Conservation (phyloP, 2,329 filamentous ascomycete genomes). For the Monosporascus sp. region DNA sequence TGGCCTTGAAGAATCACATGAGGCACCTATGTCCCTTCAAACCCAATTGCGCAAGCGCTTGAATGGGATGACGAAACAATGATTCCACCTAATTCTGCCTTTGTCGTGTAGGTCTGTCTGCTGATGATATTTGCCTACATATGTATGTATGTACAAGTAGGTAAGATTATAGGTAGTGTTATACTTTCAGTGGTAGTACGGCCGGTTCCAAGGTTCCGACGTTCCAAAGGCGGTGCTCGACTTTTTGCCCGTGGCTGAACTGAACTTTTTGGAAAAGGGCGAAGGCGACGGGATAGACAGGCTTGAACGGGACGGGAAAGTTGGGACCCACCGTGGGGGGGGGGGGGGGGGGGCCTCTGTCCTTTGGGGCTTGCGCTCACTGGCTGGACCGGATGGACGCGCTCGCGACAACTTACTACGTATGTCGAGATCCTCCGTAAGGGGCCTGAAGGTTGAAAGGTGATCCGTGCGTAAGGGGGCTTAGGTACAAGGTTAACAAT, state of each 20-base stretch:
- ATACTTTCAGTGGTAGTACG: neutral
- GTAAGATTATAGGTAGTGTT: neutral
- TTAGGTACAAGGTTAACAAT: too few relatives aligned
- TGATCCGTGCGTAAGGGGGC: too few relatives aligned
- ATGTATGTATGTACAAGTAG: neutral
- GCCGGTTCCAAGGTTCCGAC: neutral
- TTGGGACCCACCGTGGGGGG: too few relatives aligned
- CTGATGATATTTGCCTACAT: neutral
- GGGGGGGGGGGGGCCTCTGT: too few relatives aligned
- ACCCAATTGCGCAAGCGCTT: neutral
- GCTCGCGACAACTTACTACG: too few relatives aligned
- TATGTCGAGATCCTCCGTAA: too few relatives aligned
- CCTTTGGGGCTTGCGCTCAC: too few relatives aligned
- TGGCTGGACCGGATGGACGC: too few relatives aligned
- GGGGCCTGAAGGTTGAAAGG: too few relatives aligned
- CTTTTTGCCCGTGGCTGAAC: neutral
- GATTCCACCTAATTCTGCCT: neutral
- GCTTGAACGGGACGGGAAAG: too few relatives aligned
- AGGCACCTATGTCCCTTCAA: conserved; percentile 1
- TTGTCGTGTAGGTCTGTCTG: neutral
- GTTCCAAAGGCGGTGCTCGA: neutral
- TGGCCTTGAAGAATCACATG: conserved; percentile 10
- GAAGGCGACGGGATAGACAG: too few relatives aligned
- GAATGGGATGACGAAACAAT: neutral
- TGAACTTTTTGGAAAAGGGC: neutral